Conservation (phyloP, 129 eudicot genomes). For the Flaveria linearis region DNA sequence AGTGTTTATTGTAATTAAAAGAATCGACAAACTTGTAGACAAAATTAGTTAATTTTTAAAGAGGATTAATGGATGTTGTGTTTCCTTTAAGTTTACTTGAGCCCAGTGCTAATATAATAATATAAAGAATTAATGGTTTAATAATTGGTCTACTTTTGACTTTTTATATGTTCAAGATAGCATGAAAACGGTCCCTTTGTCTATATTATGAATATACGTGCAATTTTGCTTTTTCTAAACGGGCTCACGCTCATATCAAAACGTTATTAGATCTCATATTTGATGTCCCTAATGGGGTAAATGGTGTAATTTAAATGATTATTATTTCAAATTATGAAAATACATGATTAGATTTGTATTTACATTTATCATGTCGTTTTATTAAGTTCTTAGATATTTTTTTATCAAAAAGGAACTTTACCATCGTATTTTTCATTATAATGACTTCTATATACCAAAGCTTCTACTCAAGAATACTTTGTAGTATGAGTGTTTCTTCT, state of each 20-base stretch:
- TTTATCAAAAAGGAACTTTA: no score
- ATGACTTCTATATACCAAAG: no score
- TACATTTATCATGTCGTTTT: neutral
- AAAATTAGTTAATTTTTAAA: neutral
- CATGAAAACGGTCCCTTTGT: neutral
- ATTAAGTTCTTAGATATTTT: neutral
- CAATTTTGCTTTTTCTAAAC: neutral
- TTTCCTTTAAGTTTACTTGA: constrained; percentile 2
- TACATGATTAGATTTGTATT: neutral
- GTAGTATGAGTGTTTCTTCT: no score
- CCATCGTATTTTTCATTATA: no score
- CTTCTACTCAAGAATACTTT: no score
- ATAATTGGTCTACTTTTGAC: constrained; percentile 11
- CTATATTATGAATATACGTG: neutral
- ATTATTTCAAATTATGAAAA: no score
- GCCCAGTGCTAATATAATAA: constrained; percentile 17
- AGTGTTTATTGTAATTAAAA: constrained; percentile 4
- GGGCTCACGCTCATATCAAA: neutral
- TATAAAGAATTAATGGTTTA: neutral
- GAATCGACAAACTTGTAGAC: neutral
- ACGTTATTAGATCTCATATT: no score
- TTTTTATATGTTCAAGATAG: constrained; percentile 2
- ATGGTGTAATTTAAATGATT: no score
- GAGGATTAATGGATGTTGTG: neutral
- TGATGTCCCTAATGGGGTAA: no score